Base-by-base conservation (phyloP, 2,329 filamentous ascomycete species). In the Arthrobotrys pseudoclavata region DNA sequence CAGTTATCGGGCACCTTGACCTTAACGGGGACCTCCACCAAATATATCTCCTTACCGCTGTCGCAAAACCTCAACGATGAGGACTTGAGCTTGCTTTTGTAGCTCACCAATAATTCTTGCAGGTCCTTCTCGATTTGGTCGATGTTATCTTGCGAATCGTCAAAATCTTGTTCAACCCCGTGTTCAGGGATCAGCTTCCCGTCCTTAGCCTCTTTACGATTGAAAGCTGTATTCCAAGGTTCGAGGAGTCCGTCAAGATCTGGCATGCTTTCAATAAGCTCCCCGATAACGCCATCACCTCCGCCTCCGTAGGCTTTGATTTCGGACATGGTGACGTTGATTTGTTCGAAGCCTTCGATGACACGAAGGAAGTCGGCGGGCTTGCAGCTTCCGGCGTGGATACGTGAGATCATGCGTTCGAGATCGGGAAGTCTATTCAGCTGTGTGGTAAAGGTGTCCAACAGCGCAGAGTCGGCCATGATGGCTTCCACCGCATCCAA, bases 21-120 rank as follows among this genome's bases (percentile, higher is more conserved):
- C 84, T 96, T 97, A 82, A 88, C 86, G 0, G 96, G 95, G 0
- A 93, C 91, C 83, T 99, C 96, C 10, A 99, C 87, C 84, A 99
- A 95, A 84, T 97, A 98, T 64, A 99, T 93, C 82, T 99, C 96
- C 83, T 99, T 99, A 78, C 96, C 96, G 6, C 96, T 91, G 82
- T 98, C 93, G 29, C 90, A 90, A 81, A 90, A 96, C 82, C 90
- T 90, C 79, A 95, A 87, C 0, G 88, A 87, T 80, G 88, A 91
- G 74, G 91, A 93, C 77, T 91, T 92, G 3, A 97, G 86, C 50
- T 94, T 89, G 37, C 88, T 87, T 79, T 92, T 91, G 80, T 91
- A 91, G 80, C 89, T 87, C 63, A 89, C 89, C 1, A 98, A 85
- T 0, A 98, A 85, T 3, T 87, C 85, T 2, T 94, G 86, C 0